Conservation (phyloP, 148 eudicot species). For the Beta vulgaris region DNA sequence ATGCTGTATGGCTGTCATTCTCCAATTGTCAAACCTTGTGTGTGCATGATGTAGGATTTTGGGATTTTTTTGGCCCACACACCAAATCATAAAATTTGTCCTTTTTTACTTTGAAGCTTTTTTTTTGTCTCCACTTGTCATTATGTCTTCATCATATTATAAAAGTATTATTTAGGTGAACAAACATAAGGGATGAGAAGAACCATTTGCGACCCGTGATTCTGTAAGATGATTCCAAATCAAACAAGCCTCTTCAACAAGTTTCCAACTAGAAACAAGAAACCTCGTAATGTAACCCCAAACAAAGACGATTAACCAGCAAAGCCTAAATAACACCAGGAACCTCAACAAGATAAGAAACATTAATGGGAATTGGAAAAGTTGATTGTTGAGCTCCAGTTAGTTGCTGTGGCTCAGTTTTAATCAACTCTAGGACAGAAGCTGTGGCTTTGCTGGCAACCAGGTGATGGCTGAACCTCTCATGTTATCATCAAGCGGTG, state of each 20-base stretch:
- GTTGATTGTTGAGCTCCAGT: not conserved
- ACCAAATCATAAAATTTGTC: too few species aligned
- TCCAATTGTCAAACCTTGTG: not conserved
- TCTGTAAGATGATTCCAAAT: too few species aligned
- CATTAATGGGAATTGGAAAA: not conserved
- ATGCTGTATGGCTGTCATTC: not conserved
- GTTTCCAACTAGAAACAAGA: not conserved
- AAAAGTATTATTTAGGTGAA: too few species aligned
- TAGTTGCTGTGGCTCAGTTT: not conserved
- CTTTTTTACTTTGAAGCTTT: not conserved
- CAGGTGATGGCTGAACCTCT: not conserved
- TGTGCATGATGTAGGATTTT: not conserved
- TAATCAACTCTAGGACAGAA: not conserved
- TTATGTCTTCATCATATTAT: too few species aligned
- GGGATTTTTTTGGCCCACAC: slow-evolving; percentile 1
- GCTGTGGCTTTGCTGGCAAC: not conserved
- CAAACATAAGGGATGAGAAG: too few species aligned
- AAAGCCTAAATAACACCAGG: not conserved
- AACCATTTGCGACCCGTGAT: too few species aligned
- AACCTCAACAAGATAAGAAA: not conserved
- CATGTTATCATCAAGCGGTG: not conserved
- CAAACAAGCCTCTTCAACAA: not conserved
- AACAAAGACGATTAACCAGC: not conserved
- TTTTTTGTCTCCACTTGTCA: not conserved
- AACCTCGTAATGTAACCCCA: too few species aligned